Base-by-base conservation (phyloP, 2,329 filamentous ascomycete species). In the Penicillium sp. region DNA sequence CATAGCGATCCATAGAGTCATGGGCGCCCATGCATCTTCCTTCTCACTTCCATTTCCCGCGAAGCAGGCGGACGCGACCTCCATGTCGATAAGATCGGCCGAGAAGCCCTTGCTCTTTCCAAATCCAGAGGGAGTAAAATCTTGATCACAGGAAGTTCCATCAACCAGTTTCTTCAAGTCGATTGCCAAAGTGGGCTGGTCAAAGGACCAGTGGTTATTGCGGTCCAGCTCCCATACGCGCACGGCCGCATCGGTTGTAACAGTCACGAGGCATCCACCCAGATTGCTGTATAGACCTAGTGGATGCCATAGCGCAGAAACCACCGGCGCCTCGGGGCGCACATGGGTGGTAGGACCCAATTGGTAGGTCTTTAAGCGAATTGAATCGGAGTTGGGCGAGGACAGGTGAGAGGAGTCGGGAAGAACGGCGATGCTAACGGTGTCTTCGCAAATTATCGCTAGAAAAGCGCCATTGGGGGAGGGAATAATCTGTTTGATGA, bases 1-100 rank as follows among this genome's bases (percentile, higher is more conserved):
- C 89, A 97, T 99, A n/a, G 92, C 92, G 48, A 97, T 79, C 91
- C 93, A 99, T 10, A 99, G 80, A 0, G 94, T 97, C 90, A 97
- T 97, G 9, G 92, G 86, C 7, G 92, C 90, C 94, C 94, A 99
- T 2, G 83, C 83, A 65, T 85, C 79, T 60, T 86, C 83, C 36
- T 81, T 82, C 50, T 82, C 79, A 52, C 73, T 77, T 9, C 82
- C 83, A 47, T 71, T 78, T 24, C 92, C 92, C 13, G 92, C 93
- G 76, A 99, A 99, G 70, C 87, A 90, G 47, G 92, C 92, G 2
- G 92, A 88, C 4, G 92, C 91, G 21, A 96, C 91, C 68, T 97
- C 90, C 88, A 99, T 96, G 70, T 97, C 92, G 55, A 95, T 87
- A 1, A 85, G 85, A 70, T 97, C 92, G 0, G 92, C 89, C 1